Evolutionary conservation across 768 basidiomycete species (phyloP).

Genomic region (Suillus sp.): DNA sequence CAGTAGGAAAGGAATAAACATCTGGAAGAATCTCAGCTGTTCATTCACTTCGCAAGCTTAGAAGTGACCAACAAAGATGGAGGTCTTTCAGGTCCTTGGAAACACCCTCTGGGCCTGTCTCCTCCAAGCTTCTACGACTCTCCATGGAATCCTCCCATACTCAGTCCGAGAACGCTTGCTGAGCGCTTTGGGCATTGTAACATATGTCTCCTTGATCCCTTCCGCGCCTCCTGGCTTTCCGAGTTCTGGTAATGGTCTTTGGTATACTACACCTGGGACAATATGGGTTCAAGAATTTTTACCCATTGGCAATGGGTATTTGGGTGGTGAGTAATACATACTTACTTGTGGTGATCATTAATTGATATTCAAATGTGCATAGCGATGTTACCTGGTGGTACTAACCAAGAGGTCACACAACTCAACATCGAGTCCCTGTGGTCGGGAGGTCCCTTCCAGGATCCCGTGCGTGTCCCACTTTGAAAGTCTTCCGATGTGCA

Average conservation of each 20-base stretch:
- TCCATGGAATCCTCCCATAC: slow-evolving; percentile 23
- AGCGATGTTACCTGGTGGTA: slow-evolving; percentile 72
- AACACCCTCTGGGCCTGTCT: slow-evolving; percentile 21
- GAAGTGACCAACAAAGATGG: slow-evolving; percentile 21
- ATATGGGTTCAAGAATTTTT: slow-evolving; percentile 64
- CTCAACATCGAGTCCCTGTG: slow-evolving; percentile 79
- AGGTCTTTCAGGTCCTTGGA: slow-evolving; percentile 24
- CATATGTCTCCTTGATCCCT: slow-evolving; percentile 20
- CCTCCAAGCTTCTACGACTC: slow-evolving; percentile 14
- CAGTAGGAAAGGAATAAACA: neutral
- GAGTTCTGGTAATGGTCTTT: slow-evolving; percentile 71
- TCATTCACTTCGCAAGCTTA: neutral
- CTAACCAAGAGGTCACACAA: slow-evolving; percentile 58
- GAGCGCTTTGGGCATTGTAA: slow-evolving; percentile 24
- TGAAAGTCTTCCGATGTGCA: neutral
- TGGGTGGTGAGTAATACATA: slow-evolving; percentile 48
- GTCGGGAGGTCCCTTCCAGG: slow-evolving; percentile 72
- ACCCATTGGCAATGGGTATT: slow-evolving; percentile 74
- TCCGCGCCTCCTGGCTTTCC: slow-evolving; percentile 55
- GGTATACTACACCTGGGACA: slow-evolving; percentile 58
- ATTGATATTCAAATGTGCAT: slow-evolving; percentile 3
- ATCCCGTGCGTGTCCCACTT: slow-evolving; percentile 46
- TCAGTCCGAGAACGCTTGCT: slow-evolving; percentile 21
- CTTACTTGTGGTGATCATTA: neutral
- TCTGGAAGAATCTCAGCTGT: neutral